Evolutionary conservation across 2,329 filamentous ascomycete genomes (phyloP).

Genomic region (Trichoderma atrobrunneum): DNA sequence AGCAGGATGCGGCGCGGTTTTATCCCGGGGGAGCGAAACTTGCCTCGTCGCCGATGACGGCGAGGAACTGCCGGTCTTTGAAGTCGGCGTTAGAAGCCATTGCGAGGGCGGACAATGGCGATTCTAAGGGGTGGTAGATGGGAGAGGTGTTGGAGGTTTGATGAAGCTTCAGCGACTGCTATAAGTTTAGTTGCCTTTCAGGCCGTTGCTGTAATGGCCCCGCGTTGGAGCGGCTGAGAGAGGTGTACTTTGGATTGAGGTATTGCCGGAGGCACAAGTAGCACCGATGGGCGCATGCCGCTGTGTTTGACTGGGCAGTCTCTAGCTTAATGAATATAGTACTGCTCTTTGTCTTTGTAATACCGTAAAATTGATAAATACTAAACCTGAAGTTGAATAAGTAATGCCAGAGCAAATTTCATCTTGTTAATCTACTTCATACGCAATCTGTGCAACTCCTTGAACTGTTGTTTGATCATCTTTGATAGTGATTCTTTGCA

Average conservation of each 20-base stretch:
- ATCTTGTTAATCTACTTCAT: not conserved
- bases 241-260: not conserved
- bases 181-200: slow-evolving; percentile 2
- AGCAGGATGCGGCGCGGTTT: slow-evolving; percentile 20
- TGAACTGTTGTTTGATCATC: no score
- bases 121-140: not conserved
- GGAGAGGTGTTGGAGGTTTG: not conserved
- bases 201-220: not conserved
- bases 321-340: not conserved
- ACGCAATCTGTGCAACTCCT: no score
- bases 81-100: slow-evolving; percentile 57
- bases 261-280: slow-evolving; percentile 12
- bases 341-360: not conserved
- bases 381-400: not conserved
- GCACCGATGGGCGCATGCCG: not conserved
- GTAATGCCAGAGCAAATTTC: not conserved
- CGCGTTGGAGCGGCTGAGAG: not conserved
- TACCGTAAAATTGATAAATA: not conserved
- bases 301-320: not conserved
- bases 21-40: slow-evolving; percentile 17
- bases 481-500: not conserved
- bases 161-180: slow-evolving; percentile 17
- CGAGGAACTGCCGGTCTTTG: slow-evolving; percentile 91
- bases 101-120: slow-evolving; percentile 23
- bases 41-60: slow-evolving; percentile 97